phyloP scores from a whole-genome alignment of 116 monocot genomes.

The Zostera marina region DNA sequence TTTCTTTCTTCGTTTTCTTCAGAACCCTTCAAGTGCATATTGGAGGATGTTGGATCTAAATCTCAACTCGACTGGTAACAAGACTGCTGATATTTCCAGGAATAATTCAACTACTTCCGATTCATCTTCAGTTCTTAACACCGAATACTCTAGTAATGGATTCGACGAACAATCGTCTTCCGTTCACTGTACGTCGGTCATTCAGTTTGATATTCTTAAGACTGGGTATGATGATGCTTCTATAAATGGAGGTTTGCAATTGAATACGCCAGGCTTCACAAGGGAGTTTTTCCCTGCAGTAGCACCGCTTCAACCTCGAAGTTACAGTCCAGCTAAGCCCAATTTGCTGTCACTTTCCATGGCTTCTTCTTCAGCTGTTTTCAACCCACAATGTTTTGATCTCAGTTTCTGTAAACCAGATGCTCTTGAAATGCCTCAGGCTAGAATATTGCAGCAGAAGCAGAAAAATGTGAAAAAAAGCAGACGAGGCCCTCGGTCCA shows the following conservation, averaged over 20 bases:
- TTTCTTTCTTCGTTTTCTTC: background rate
- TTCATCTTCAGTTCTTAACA: constrained; percentile 33
- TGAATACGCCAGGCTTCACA: constrained; percentile 4
- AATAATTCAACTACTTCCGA: constrained; percentile 25
- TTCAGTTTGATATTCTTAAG: constrained; percentile 26
- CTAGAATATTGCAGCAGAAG: constrained; percentile 8
- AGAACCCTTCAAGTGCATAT: background rate
- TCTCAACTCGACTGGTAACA: constrained; percentile 14
- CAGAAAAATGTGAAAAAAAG: constrained; percentile 34
- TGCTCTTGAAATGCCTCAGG: constrained; percentile 2
- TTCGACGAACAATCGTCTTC: constrained; percentile 11
- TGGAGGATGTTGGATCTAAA: constrained; percentile 45
- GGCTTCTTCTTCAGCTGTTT: background rate
- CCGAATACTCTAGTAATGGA: constrained; percentile 15
- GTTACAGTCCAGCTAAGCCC: background rate
- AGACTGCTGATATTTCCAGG: background rate
- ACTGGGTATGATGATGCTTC: background rate
- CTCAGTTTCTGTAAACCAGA: background rate
- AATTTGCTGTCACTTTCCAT: background rate
- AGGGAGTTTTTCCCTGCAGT: constrained; percentile 19
- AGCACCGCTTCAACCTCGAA: background rate
- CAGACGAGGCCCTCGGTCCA: constrained; percentile 41
- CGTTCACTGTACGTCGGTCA: background rate
- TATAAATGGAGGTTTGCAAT: constrained; percentile 8
- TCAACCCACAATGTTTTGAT: background rate